phyloP scores from a whole-genome alignment of 495 filamentous ascomycete species.

The Pseudoneurospora amorphoporcata region DNA sequence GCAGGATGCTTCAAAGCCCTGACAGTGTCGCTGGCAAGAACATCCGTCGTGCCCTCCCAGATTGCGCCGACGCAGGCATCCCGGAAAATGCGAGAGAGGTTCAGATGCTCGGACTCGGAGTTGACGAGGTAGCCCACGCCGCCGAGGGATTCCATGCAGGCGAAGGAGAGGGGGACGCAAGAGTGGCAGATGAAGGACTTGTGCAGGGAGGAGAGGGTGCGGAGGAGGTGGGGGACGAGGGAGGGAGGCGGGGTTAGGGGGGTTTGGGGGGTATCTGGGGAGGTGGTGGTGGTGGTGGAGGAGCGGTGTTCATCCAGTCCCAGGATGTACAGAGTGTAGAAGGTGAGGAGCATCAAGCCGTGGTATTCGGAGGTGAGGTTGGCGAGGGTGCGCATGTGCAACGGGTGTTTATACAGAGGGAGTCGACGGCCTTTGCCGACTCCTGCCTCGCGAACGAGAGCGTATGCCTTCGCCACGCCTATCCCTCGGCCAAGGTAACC shows the following conservation, averaged over 20 bases:
- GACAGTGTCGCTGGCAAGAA: slow-evolving; percentile 52
- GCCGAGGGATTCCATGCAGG: slow-evolving; percentile 61
- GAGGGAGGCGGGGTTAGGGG: background rate
- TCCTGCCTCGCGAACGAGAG: slow-evolving; percentile 26
- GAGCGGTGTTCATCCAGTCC: slow-evolving; percentile 17
- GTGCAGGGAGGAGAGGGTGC: slow-evolving; percentile 52
- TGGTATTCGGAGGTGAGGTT: slow-evolving; percentile 37
- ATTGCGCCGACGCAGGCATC: slow-evolving; percentile 57
- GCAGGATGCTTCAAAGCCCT: slow-evolving; percentile 42
- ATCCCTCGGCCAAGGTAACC: slow-evolving; percentile 51
- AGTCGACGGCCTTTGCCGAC: slow-evolving; percentile 28
- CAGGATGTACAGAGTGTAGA: slow-evolving; percentile 47
- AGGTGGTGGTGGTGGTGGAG: background rate
- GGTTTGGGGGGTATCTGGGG: background rate
- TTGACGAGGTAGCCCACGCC: slow-evolving; percentile 69
- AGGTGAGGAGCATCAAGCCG: slow-evolving; percentile 47
- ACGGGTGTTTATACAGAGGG: slow-evolving; percentile 42
- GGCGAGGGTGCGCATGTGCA: slow-evolving; percentile 54
- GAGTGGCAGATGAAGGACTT: slow-evolving; percentile 53
- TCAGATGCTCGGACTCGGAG: slow-evolving; percentile 46
- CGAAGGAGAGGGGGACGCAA: slow-evolving; percentile 42
- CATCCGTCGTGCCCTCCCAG: slow-evolving; percentile 71
- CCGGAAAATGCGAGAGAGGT: slow-evolving; percentile 53
- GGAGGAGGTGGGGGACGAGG: slow-evolving; percentile 35
- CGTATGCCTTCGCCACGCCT: slow-evolving; percentile 49